Evolutionary conservation across 345 rosid genomes (phyloP).

Genomic region (Diplotaxis tenuifolia): DNA sequence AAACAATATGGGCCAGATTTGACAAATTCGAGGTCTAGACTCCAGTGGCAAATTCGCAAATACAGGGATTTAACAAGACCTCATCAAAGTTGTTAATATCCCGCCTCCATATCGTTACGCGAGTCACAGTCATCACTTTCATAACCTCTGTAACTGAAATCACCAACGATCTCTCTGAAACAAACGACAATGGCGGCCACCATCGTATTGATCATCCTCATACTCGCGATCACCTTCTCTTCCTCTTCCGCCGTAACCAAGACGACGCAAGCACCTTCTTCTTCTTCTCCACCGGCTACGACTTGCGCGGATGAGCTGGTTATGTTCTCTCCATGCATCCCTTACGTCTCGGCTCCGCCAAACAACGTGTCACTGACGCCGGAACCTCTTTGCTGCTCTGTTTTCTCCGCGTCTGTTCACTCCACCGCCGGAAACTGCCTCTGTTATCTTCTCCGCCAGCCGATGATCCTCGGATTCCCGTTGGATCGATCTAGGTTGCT

Average conservation of each 20-base stretch:
- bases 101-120: slow-evolving; percentile 33
- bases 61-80: not conserved
- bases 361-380: slow-evolving; percentile 48
- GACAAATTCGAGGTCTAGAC: not conserved
- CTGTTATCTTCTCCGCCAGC: slow-evolving; percentile 67
- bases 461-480: slow-evolving; percentile 73
- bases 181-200: slow-evolving; percentile 18
- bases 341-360: slow-evolving; percentile 63
- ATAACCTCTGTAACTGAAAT: slow-evolving; percentile 27
- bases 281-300: slow-evolving; percentile 25
- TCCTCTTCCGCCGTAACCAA: slow-evolving; percentile 8
- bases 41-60: slow-evolving; percentile 4
- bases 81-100: slow-evolving; percentile 13
- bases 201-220: slow-evolving; percentile 1
- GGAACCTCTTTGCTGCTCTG: slow-evolving; percentile 59
- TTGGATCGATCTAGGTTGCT: slow-evolving; percentile 54
- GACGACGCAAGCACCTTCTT: slow-evolving; percentile 35
- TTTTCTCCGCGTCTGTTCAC: slow-evolving; percentile 42
- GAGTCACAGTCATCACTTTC: slow-evolving; percentile 17
- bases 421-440: slow-evolving; percentile 53
- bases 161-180: not conserved
- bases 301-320: slow-evolving; percentile 56
- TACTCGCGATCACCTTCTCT: slow-evolving; percentile 21
- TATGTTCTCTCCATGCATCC: slow-evolving; percentile 73
- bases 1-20: too few relatives aligned